Evolutionary conservation across 1,284 basidiomycete species (phyloP).

Genomic region (Cystobasidium slooffiae): DNA sequence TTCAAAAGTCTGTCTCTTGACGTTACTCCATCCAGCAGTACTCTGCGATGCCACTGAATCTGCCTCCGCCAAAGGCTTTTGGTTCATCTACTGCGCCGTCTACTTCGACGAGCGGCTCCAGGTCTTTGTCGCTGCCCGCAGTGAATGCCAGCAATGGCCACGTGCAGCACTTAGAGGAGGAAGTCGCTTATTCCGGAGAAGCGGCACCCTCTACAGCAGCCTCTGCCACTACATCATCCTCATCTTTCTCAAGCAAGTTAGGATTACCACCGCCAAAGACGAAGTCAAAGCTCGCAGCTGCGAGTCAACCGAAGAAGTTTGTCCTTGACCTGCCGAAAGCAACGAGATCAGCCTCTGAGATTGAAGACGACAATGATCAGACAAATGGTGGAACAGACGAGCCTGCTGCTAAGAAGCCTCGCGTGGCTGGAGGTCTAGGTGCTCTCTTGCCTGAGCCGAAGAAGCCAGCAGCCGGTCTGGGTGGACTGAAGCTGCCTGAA

Average conservation of each 20-base stretch:
- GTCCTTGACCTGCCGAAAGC: conserved; percentile 39
- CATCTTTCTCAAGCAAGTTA: conserved; percentile 24
- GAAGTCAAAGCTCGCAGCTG: conserved; percentile 23
- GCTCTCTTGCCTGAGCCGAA: conserved; percentile 35
- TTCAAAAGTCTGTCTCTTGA: no score
- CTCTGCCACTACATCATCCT: conserved; percentile 12
- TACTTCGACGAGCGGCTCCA: not conserved
- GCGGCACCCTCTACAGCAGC: not conserved
- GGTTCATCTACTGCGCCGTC: not conserved
- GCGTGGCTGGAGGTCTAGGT: conserved; percentile 23
- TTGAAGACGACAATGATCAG: conserved; percentile 15
- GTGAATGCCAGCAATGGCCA: conserved; percentile 1
- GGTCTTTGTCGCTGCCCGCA: not conserved
- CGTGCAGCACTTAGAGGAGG: not conserved
- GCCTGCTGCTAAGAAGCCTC: conserved; percentile 11
- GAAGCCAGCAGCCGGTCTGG: conserved; percentile 8
- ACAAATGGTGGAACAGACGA: conserved; percentile 23
- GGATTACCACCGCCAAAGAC: conserved; percentile 40
- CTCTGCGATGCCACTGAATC: conserved; percentile 34
- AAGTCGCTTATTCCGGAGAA: not conserved
- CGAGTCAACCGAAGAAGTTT: conserved; percentile 44
- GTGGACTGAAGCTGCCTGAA: conserved; percentile 29
- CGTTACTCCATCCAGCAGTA: no score
- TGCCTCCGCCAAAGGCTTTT: conserved; percentile 31
- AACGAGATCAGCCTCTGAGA: conserved; percentile 22